phyloP scores from a whole-genome alignment of 2,329 filamentous ascomycete genomes.

The Colletotrichum sp. region DNA sequence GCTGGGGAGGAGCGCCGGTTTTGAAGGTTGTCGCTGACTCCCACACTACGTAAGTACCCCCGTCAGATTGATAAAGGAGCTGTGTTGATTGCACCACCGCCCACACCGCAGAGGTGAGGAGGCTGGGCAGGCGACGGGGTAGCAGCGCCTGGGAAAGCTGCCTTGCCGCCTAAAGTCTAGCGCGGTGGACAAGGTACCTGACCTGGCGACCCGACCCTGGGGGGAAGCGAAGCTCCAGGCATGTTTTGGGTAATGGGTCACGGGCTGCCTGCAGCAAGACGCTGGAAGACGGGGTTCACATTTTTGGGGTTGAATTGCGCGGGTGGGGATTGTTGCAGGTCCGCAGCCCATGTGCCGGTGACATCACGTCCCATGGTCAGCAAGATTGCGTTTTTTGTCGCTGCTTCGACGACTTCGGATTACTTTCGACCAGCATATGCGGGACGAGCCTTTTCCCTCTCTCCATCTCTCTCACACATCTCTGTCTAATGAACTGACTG shows the following conservation, averaged over 20 bases:
- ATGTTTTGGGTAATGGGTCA: constrained; percentile 8
- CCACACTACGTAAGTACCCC: background rate
- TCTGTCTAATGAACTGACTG: background rate
- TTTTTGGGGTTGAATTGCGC: background rate
- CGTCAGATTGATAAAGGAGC: background rate
- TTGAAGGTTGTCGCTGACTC: background rate
- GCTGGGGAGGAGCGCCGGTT: background rate
- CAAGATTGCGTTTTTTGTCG: background rate
- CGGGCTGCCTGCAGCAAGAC: background rate
- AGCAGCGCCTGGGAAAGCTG: background rate
- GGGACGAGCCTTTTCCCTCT: background rate
- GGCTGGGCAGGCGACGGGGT: background rate
- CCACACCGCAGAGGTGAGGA: background rate
- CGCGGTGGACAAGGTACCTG: background rate
- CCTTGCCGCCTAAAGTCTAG: background rate
- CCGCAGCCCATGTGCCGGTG: background rate
- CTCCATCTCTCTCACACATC: background rate
- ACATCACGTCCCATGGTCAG: constrained; percentile 4
- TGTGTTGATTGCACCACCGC: background rate
- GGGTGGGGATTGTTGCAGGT: background rate
- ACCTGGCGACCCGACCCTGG: background rate
- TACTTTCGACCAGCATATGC: background rate
- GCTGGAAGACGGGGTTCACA: background rate
- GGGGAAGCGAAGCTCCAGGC: background rate
- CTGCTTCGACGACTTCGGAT: background rate